Evolutionary conservation across 2,329 filamentous ascomycete species (phyloP), one percentile per base, ranked within the genome.

Genomic region (Penicillium sp.): DNA sequence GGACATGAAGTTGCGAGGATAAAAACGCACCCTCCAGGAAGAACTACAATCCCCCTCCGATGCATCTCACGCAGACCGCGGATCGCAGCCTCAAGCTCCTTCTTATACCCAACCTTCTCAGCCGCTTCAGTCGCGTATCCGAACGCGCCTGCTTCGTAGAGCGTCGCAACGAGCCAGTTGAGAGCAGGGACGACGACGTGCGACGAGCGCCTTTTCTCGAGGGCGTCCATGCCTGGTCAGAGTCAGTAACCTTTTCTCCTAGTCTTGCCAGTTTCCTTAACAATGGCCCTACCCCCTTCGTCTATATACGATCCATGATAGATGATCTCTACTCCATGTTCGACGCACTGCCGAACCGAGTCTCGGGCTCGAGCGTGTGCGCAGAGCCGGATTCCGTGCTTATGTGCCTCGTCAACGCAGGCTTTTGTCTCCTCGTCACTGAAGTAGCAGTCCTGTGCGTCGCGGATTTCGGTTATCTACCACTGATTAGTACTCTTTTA

Each of bases 261-360:
- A 26, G 23, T 26, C 23, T 26, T 26, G 23, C 23, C 23, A 26
- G 23, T 26, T 26, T 26, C 23, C 23, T 26, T 26, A 26, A 5
- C 23, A 5, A 26, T 26, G 23, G 11, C n/a, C 53, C 21, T n/a
- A 56, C 41, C 53, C 11, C 76, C 70, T 30, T 78, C 76, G 58
- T 83, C 80, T 15, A 79, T 80, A 54, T 76, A 83, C 0, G 75
- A 79, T 1, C 78, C 81, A 64, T 84, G 81, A 62, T 79, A 83
- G 47, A 84, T 82, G 7, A 82, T 76, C 52, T 83, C 81, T 0
- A 83, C 79, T 2, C 80, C 80, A 48, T 80, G 76, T 59, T 73
- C 72, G 45, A 80, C n/a, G n/a, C n/a, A n/a, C n/a, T n/a, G n/a
- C n/a, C n/a, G n/a, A n/a, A n/a, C n/a, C n/a, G n/a, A n/a, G n/a